Conservation (phyloP, 1,139 yeast species). For the Lodderomyces orthopsilosis region DNA sequence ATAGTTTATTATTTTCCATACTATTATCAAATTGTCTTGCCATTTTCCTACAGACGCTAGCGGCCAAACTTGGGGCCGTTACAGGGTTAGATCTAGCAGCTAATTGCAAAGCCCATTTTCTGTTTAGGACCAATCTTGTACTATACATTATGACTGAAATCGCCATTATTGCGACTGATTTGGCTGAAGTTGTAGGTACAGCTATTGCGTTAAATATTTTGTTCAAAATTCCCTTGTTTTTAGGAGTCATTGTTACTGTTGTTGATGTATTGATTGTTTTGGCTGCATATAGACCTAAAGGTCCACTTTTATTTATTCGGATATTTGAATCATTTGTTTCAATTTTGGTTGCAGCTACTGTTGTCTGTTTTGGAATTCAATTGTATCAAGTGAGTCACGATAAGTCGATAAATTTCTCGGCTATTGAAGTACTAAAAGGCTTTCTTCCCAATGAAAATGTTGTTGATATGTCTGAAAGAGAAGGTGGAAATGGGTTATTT, state of each 20-base stretch:
- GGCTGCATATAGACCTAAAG: slow-evolving; percentile 86
- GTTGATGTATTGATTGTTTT: slow-evolving; percentile 81
- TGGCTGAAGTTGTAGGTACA: slow-evolving; percentile 93
- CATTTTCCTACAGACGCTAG: slow-evolving; percentile 75
- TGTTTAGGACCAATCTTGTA: slow-evolving; percentile 55
- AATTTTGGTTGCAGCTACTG: slow-evolving; percentile 74
- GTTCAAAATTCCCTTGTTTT: slow-evolving; percentile 69
- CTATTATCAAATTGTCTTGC: slow-evolving; percentile 85
- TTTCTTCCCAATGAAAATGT: slow-evolving; percentile 75
- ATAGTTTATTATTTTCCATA: slow-evolving; percentile 76
- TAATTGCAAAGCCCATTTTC: slow-evolving; percentile 75
- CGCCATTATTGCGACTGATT: slow-evolving; percentile 88
- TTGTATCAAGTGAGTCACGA: slow-evolving; percentile 63
- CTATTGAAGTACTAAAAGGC: slow-evolving; percentile 61
- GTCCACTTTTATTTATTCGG: slow-evolving; percentile 74
- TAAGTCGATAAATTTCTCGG: slow-evolving; percentile 46
- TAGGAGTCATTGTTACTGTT: slow-evolving; percentile 80
- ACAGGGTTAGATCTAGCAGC: slow-evolving; percentile 90
- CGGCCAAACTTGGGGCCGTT: slow-evolving; percentile 84
- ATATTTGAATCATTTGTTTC: slow-evolving; percentile 83
- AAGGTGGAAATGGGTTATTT: slow-evolving; percentile 71
- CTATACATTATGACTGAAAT: slow-evolving; percentile 77
- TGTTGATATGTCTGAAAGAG: slow-evolving; percentile 54
- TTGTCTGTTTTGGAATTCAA: slow-evolving; percentile 80
- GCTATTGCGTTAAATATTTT: slow-evolving; percentile 86